Percentiles rank a stretch among this genome's conserved stretches.
Evolutionary conservation across 179 eudicot genomes (phyloP).

Genomic region (Actinidia chinensis): DNA sequence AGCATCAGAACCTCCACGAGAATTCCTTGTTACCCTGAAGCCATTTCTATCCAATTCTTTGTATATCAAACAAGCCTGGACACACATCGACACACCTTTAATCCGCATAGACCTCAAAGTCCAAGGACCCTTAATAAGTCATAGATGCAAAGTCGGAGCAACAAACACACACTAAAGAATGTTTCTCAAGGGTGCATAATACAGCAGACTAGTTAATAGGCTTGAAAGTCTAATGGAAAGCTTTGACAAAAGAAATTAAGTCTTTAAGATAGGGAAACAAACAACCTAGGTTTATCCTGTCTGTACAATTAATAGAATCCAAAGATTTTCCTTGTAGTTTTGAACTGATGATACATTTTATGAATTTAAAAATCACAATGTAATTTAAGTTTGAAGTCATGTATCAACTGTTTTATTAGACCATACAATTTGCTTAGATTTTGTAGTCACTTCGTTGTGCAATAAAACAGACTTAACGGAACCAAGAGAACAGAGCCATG

Average conservation of each 20-base stretch:
- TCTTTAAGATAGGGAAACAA: neutral
- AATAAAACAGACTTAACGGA: neutral
- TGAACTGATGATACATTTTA: neutral
- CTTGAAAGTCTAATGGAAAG: neutral
- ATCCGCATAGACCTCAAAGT: neutral
- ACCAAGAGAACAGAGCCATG: neutral
- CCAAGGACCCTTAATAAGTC: no score
- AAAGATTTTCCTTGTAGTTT: conserved; percentile 6
- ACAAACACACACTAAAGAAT: neutral
- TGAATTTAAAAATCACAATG: neutral
- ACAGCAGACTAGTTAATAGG: neutral
- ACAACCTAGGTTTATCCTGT: no score
- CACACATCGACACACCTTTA: conserved; percentile 2
- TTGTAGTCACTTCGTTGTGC: neutral
- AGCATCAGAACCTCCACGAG: conserved; percentile 97
- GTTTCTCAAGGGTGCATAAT: neutral
- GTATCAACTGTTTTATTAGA: conserved; percentile 2
- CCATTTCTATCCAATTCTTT: conserved; percentile 91
- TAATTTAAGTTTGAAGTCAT: neutral
- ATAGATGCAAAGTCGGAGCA: neutral
- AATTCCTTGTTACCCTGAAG: conserved; percentile 94
- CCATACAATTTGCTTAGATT: neutral
- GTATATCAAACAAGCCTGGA: conserved; percentile 86
- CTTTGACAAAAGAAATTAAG: neutral
- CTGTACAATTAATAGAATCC: neutral